Conservation (phyloP, 495 filamentous ascomycete species). For the Tuber melanosporum region DNA sequence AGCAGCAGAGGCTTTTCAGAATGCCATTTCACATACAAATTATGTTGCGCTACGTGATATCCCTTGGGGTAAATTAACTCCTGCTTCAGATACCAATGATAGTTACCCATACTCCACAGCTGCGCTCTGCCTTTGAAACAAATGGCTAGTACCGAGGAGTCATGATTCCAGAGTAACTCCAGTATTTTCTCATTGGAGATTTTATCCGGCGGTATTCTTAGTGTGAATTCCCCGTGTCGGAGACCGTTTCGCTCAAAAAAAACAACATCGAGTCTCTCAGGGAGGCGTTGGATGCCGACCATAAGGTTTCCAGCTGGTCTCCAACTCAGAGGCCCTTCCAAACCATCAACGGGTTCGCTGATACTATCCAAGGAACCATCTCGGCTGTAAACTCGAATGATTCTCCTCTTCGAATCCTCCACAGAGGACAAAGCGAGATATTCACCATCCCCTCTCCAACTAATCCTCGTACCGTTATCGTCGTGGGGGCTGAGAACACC, state of each 20-base stretch:
- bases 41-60: constrained; percentile 38
- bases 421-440: constrained; percentile 80
- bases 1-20: constrained; percentile 70
- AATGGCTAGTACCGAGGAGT: constrained; percentile 85
- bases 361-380: constrained; percentile 86
- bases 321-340: constrained; percentile 86
- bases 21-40: constrained; percentile 62
- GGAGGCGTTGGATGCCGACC: constrained; percentile 67
- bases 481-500: constrained; percentile 68
- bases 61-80: constrained; percentile 54
- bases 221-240: constrained; percentile 81
- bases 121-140: constrained; percentile 68
- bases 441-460: constrained; percentile 90
- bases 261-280: constrained; percentile 68
- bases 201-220: constrained; percentile 57
- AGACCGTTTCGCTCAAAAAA: constrained; percentile 97
- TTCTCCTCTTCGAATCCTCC: constrained; percentile 59
- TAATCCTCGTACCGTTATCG: constrained; percentile 63
- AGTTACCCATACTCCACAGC: constrained; percentile 95
- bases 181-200: constrained; percentile 55
- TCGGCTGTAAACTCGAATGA: constrained; percentile 80
- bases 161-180: constrained; percentile 73
- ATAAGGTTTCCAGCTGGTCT: constrained; percentile 83
- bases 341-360: constrained; percentile 83
- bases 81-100: constrained; percentile 98